phyloP scores from a whole-genome alignment of 495 filamentous ascomycete species.

The Rostrohypoxylon terebratum region DNA sequence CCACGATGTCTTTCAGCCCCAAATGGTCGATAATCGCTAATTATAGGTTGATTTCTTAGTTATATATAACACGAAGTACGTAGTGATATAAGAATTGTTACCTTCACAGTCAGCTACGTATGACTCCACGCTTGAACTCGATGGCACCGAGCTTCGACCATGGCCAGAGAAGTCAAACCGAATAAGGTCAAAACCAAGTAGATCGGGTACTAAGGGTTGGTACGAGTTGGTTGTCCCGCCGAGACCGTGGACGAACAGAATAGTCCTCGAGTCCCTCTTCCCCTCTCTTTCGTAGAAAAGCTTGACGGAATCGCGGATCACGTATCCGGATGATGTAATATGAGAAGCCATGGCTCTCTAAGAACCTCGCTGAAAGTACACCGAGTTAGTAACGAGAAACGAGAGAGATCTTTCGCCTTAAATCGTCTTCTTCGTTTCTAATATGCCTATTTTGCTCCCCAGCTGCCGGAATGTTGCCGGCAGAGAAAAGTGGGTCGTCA shows the following conservation, averaged over 20 bases:
- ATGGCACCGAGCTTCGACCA: constrained; percentile 15
- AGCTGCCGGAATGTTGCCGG: constrained; percentile 7
- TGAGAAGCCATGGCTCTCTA: constrained; percentile 11
- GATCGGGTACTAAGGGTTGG: constrained; percentile 11
- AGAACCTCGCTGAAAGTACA: not conserved
- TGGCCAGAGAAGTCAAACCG: constrained; percentile 26
- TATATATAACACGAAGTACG: too few species aligned
- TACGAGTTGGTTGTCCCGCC: constrained; percentile 21
- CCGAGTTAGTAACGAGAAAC: not conserved
- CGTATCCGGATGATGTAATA: constrained; percentile 21
- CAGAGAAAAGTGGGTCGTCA: not conserved
- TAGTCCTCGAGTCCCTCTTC: not conserved
- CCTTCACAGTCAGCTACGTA: constrained; percentile 25
- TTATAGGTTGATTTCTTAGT: not conserved
- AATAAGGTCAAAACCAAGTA: constrained; percentile 16
- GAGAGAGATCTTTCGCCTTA: not conserved
- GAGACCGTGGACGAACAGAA: constrained; percentile 18
- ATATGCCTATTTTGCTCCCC: too few species aligned
- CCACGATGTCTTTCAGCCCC: not conserved
- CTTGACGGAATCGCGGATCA: constrained; percentile 14
- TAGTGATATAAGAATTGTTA: not conserved
- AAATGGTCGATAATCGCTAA: constrained; percentile 8
- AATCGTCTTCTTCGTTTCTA: not conserved
- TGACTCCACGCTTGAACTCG: constrained; percentile 10
- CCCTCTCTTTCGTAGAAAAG: constrained; percentile 29